Base-by-base conservation (phyloP, 2,329 filamentous ascomycete species). In the Sporothrix brasiliensis region DNA sequence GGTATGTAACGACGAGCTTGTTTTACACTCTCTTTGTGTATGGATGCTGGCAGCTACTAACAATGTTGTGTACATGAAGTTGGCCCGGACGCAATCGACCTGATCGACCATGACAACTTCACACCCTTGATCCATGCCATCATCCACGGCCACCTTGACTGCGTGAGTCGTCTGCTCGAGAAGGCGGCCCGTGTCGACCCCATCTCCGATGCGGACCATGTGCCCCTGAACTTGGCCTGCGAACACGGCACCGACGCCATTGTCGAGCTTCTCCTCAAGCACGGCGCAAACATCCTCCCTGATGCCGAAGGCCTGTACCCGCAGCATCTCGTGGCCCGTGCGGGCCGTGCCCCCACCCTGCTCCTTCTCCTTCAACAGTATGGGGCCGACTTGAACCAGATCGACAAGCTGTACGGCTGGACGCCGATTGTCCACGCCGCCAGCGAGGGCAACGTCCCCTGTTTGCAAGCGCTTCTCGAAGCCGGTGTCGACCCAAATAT, bases 381-480 rank as follows among this genome's bases (percentile, higher is more conserved):
- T 76, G 94, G 94, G 1, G 94, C 93, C 27, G 90, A 99, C 78
- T 85, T 99, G 56, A 89, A 99, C 76, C 94, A 98, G 78, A 85
- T 92, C 44, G 95, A 99, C 80, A 98, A 97, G 80, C 85, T 99
- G 19, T 98, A 98, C 76, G 93, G 94, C 72, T 99, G 95, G 95
- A 98, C 95, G 2, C 94, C 95, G 0, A 84, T 99, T 5, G 95
- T 99, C 70, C 94, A 99, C 78, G 94, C 95, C 2, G 95, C 95
- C 11, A 97, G 94, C 77, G 95, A 99, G 81, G 95, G 95, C 27
- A 96, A 97, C 77, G 91, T 97, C 1, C 89, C 91, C 34, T 97
- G 94, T 77, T 83, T 99, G 56, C 88, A 93, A 74, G 92, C 90
- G 1, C 84, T 99, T 4, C 84, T 99, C 13, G 88, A 93, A 68